Conservation (phyloP, 2,329 filamentous ascomycete genomes). For the Ophiostoma australiae region DNA sequence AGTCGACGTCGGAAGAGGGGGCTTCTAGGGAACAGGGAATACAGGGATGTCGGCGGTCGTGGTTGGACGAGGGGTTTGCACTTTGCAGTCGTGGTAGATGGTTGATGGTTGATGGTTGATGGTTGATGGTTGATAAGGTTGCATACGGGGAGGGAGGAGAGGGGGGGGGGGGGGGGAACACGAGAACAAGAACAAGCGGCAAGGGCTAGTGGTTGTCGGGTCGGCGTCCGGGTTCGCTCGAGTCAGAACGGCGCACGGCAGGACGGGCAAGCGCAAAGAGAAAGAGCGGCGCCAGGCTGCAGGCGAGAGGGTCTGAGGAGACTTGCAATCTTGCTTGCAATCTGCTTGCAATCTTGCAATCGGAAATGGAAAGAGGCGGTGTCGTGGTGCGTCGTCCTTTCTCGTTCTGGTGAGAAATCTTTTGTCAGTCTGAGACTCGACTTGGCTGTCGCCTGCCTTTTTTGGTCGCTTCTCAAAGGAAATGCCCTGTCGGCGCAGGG, state of each 20-base stretch:
- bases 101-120: background rate
- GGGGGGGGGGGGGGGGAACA: no score
- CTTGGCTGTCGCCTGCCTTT: background rate
- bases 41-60: slow-evolving; percentile 8
- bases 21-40: background rate
- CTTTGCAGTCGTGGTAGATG: background rate
- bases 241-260: slow-evolving; percentile 15
- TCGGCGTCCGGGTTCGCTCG: slow-evolving; percentile 11
- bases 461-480: background rate
- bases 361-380: slow-evolving; percentile 17
- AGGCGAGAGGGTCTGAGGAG: background rate
- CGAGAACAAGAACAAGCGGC: background rate
- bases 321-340: background rate
- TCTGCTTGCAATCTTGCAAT: background rate
- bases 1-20: background rate
- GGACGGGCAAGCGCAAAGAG: background rate
- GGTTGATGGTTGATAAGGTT: background rate
- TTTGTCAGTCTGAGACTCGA: background rate
- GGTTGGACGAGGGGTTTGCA: slow-evolving; percentile 4
- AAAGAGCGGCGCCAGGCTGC: background rate
- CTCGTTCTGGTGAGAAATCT: background rate
- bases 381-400: slow-evolving; percentile 7
- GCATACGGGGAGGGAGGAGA: background rate
- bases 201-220: background rate
- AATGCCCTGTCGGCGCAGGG: background rate